phyloP scores from a whole-genome alignment of 2,329 filamentous ascomycete species.

The Colletotrichum sublineola region DNA sequence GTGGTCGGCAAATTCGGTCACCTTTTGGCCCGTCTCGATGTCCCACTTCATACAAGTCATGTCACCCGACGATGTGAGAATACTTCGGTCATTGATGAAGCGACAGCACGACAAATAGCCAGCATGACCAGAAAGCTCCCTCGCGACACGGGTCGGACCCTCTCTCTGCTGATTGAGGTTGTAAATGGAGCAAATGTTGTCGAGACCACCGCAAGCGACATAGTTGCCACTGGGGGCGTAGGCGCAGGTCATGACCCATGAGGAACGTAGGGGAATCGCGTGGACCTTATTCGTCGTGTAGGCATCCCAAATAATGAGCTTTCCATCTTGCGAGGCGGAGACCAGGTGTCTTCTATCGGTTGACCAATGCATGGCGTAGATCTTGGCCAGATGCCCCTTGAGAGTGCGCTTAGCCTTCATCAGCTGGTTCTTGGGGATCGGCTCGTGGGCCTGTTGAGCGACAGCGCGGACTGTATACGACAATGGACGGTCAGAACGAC shows the following conservation, averaged over 20 bases:
- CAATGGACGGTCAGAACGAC: conserved; percentile 44
- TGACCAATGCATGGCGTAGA: conserved; percentile 99
- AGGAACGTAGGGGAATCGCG: conserved; percentile 95
- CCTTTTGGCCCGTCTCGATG: conserved; percentile 96
- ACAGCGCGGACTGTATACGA: conserved; percentile 83
- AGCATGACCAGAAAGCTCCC: conserved; percentile 95
- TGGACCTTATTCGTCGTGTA: conserved; percentile 99
- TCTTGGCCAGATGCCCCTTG: conserved; percentile 98
- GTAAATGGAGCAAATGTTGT: conserved; percentile 99
- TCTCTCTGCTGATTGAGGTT: conserved; percentile 95
- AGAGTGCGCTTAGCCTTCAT: conserved; percentile 98
- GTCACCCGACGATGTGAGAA: conserved; percentile 97
- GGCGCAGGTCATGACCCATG: conserved; percentile 99
- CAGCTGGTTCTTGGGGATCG: conserved; percentile 87
- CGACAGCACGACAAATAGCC: conserved; percentile 98
- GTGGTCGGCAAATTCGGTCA: conserved; percentile 98
- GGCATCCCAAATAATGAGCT: conserved; percentile 99
- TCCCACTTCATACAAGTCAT: conserved; percentile 99
- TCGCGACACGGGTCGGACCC: conserved; percentile 95
- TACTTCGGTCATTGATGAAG: conserved; percentile 98
- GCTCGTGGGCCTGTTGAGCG: conserved; percentile 91
- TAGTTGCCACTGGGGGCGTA: conserved; percentile 99
- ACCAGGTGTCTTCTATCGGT: conserved; percentile 97
- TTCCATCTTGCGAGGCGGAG: conserved; percentile 97
- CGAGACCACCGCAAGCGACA: conserved; percentile 96